Evolutionary conservation across 1,139 yeast species (phyloP), one percentile per base, ranked within the genome.

Genomic region (Pichia sp.): DNA sequence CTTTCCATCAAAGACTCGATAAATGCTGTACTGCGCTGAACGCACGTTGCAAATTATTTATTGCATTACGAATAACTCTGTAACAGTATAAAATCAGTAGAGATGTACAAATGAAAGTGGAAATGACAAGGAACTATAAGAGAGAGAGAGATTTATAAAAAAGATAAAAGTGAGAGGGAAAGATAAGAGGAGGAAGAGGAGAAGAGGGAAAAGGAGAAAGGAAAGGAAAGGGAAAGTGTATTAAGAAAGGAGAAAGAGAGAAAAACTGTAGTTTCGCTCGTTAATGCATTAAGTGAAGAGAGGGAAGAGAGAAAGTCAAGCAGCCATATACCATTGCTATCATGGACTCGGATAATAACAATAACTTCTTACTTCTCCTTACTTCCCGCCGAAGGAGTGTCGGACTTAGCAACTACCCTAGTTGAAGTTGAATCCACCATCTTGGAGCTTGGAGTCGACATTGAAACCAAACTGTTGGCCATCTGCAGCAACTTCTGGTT

Each of bases 401-500:
- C n/a, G n/a, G n/a, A n/a, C n/a, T n/a, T n/a, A n/a, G n/a, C n/a
- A n/a, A n/a, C n/a, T n/a, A n/a, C n/a, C n/a, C 39, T 58, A 69
- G 47, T 54, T 57, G 36, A 74, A 74, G 46, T 70, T 66, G 56
- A 72, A 73, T 48, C 71, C 72, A 32, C 59, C 61, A 47, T 65
- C 69, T 48, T 65, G 69, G 46, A 66, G 64, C 38, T 63, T 45
- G 27, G 47, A 60, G 44, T 67, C 63, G 46, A 84, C 75, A 45
- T 95, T 95, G 60, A 91, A 91, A 4, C 91, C 86, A 62, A 82
- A 91, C 33, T 91, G 77, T 53, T 85, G 88, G 30, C 93, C 94
- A 38, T 40, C 38, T 19, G 27, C 40, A 42, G 79, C 72, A 46
- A 46, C 40, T 51, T 78, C 79, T 27, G 96, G 96, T 45, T 84